Evolutionary conservation across 2,329 filamentous ascomycete species (phyloP), one percentile per base, ranked within the genome.

Genomic region (Xylariaceae sp.): DNA sequence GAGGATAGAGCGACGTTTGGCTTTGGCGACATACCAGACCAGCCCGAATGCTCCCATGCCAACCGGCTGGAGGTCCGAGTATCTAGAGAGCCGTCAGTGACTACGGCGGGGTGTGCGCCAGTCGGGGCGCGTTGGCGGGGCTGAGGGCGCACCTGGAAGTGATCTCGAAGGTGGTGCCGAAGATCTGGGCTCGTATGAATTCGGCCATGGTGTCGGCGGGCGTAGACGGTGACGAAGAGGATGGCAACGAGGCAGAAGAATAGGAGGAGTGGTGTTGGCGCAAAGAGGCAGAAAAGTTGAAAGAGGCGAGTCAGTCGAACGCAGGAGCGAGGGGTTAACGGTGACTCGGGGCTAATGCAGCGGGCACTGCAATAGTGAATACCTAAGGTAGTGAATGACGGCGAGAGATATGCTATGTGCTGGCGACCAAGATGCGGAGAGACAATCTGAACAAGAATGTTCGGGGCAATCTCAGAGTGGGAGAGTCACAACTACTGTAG

Each of bases 141-240:
- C 18, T 38, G 17, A 43, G 39, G 34, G 33, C 64, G 54, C 84
- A 97, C 91, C 94, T 89, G 75, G 92, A 97, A 65, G 94, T 99
- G 76, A 97, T 97, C 84, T 99, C 94, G 71, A 99, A 99, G 65
- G 94, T 97, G 58, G 94, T 99, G 72, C 94, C 94, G 71, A 99
- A 99, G 74, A 99, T 97, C 82, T 97, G 93, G 71, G 93, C 92
- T 76, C 94, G 89, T 70, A 99, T 90, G 75, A 99, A 99, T 82
- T 99, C 94, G 73, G 94, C 94, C 94, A 99, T 97, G 72, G 70
- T 86, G 83, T 71, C 50, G 56, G 49, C 48, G 47, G 45, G 48
- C 55, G 51, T 49, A 43, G 43, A 59, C 55, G 50, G 31, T 48
- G 41, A 31, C 18, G 40, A 40, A 28, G 16, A 47, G 44, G 45